Percentiles rank a stretch among this genome's conserved stretches.
phyloP scores from a whole-genome alignment of 495 filamentous ascomycete species.

The Penicillium waksmanii region DNA sequence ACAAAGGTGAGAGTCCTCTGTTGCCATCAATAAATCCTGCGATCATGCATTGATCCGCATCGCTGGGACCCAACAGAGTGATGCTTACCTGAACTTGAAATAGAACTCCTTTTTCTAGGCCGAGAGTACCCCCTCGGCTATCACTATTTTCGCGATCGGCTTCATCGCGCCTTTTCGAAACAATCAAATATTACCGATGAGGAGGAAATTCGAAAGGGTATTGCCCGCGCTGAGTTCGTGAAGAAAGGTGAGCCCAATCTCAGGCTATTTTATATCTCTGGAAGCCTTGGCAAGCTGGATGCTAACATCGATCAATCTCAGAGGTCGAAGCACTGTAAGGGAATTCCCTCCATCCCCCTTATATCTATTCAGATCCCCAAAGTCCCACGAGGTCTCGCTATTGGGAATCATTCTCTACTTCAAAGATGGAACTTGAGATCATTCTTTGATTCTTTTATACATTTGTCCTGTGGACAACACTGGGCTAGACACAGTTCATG shows the following conservation, averaged over 20 bases:
- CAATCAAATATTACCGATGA: constrained; percentile 73
- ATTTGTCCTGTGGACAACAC: constrained; percentile 8
- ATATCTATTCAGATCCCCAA: background rate
- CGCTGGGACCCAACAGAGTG: too few species aligned
- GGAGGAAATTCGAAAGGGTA: constrained; percentile 71
- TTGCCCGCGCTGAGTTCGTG: constrained; percentile 81
- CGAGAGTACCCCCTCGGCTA: constrained; percentile 88
- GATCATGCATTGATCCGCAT: background rate
- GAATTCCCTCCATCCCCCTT: background rate
- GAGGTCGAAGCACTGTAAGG: constrained; percentile 92
- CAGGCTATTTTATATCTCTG: background rate
- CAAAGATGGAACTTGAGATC: background rate
- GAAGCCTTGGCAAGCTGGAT: background rate
- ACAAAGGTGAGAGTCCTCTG: constrained; percentile 69
- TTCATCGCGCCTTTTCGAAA: constrained; percentile 82
- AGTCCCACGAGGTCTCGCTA: background rate
- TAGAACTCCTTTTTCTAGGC: constrained; percentile 84
- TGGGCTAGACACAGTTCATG: constrained; percentile 17
- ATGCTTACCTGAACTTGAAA: constrained; percentile 1
- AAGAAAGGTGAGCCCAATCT: constrained; percentile 70
- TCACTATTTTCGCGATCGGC: constrained; percentile 75
- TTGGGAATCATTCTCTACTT: background rate
- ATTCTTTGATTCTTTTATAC: constrained; percentile 22
- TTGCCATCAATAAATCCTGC: background rate
- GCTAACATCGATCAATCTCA: constrained; percentile 28